phyloP scores from a whole-genome alignment of 2,329 filamentous ascomycete species.

The Venturia aucupariae region DNA sequence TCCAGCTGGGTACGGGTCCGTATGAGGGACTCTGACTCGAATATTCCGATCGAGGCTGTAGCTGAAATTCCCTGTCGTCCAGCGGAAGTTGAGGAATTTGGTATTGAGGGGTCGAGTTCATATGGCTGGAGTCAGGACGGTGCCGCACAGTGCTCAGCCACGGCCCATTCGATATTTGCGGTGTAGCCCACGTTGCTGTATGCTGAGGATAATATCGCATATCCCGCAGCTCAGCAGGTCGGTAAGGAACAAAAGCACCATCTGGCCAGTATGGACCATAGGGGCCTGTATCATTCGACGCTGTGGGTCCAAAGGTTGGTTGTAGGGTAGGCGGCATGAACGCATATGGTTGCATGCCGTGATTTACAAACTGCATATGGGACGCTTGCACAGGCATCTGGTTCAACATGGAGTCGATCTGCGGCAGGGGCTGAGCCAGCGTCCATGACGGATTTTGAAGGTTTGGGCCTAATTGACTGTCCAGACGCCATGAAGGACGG shows the following conservation, averaged over 20 bases:
- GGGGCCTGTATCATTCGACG: conserved; percentile 32
- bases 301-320: conserved; percentile 28
- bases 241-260: conserved; percentile 32
- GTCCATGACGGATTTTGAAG: conserved; percentile 24
- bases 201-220: conserved; percentile 27
- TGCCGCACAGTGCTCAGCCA: neutral
- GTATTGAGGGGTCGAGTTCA: neutral
- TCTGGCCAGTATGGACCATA: conserved; percentile 34
- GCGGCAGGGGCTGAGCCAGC: conserved; percentile 37
- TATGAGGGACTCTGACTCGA: neutral
- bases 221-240: conserved; percentile 31
- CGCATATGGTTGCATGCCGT: conserved; percentile 24
- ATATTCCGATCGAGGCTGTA: neutral
- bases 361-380: conserved; percentile 42
- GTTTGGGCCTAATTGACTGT: neutral
- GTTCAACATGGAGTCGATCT: conserved; percentile 53
- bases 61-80: neutral
- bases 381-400: conserved; percentile 49
- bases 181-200: neutral
- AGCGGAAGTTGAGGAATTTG: neutral
- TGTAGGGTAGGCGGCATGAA: conserved; percentile 21
- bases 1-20: neutral
- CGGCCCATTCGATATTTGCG: neutral
- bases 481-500: conserved; percentile 20
- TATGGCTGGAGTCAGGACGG: neutral